Conservation (phyloP, 345 rosid species). For the Salix dunnii region DNA sequence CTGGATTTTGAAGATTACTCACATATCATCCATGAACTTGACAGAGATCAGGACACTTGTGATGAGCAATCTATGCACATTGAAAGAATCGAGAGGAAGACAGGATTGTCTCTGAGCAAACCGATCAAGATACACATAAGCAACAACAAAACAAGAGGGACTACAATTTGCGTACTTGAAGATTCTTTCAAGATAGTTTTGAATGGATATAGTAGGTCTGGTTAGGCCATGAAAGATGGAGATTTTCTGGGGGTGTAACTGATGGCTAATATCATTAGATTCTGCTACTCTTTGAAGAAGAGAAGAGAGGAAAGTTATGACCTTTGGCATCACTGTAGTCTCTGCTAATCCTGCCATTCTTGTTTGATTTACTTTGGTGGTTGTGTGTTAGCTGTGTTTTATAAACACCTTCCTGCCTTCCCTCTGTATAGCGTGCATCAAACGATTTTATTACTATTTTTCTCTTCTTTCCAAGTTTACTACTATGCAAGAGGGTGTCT, state of each 20-base stretch:
- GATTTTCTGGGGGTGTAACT: constrained; percentile 36
- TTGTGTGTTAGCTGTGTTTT: constrained; percentile 16
- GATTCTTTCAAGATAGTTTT: constrained; percentile 66
- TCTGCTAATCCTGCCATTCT: constrained; percentile 27
- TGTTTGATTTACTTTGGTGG: constrained; percentile 4
- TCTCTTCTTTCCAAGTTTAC: neutral
- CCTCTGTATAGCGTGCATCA: constrained; percentile 4
- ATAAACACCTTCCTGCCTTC: constrained; percentile 11
- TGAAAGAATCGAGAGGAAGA: constrained; percentile 56
- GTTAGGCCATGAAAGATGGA: constrained; percentile 53
- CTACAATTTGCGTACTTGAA: constrained; percentile 71
- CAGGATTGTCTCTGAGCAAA: constrained; percentile 51
- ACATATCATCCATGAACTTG: constrained; percentile 83
- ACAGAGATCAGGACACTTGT: constrained; percentile 74
- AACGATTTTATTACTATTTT: neutral
- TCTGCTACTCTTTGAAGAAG: constrained; percentile 51
- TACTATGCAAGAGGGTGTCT: no score
- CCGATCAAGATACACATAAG: constrained; percentile 68
- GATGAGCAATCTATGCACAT: constrained; percentile 63
- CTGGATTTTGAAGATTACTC: constrained; percentile 25
- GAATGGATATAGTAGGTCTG: constrained; percentile 55
- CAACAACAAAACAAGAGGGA: constrained; percentile 66
- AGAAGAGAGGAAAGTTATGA: constrained; percentile 44
- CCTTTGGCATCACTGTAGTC: constrained; percentile 40
- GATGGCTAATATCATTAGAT: constrained; percentile 37